Conservation (phyloP, 139 green algal species). For the Chlorella sp. region DNA sequence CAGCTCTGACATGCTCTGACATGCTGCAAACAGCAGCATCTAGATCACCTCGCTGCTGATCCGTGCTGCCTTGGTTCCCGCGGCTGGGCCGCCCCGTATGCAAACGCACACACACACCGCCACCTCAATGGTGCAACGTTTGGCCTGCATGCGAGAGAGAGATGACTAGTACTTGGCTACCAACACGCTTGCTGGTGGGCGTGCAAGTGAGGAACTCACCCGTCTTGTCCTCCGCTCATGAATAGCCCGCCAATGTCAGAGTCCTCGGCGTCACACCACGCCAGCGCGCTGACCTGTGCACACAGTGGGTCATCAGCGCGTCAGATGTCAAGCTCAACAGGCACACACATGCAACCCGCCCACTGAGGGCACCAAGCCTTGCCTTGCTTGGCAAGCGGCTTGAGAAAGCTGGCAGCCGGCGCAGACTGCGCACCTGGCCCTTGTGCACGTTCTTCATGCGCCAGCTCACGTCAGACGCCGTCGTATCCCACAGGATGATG, state of each 20-base stretch:
- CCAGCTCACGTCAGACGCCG: conserved; percentile 16
- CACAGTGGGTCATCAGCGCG: neutral
- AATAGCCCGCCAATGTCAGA: conserved; percentile 19
- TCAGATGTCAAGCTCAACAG: too few relatives aligned
- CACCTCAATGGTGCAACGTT: too few relatives aligned
- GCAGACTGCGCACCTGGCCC: conserved; percentile 45
- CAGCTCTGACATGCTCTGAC: neutral
- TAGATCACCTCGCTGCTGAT: too few relatives aligned
- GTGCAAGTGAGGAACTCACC: conserved; percentile 3
- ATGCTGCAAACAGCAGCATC: too few relatives aligned
- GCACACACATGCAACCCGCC: too few relatives aligned
- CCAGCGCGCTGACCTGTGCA: conserved; percentile 53
- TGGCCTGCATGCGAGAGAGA: too few relatives aligned
- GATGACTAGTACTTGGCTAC: neutral
- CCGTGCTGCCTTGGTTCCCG: too few relatives aligned
- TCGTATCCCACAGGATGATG: conserved; percentile 55
- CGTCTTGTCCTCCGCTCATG: conserved; percentile 33
- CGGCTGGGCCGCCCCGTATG: too few relatives aligned
- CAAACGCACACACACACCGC: too few relatives aligned
- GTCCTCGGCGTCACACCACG: conserved; percentile 30
- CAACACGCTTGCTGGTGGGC: neutral
- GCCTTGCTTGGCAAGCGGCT: too few relatives aligned
- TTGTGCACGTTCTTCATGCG: conserved; percentile 41
- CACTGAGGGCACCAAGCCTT: too few relatives aligned
- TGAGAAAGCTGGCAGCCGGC: too few relatives aligned